Percentiles rank a stretch among this genome's conserved stretches.
phyloP scores from a whole-genome alignment of 106 monocot species.

The Apostasia ramifera region DNA sequence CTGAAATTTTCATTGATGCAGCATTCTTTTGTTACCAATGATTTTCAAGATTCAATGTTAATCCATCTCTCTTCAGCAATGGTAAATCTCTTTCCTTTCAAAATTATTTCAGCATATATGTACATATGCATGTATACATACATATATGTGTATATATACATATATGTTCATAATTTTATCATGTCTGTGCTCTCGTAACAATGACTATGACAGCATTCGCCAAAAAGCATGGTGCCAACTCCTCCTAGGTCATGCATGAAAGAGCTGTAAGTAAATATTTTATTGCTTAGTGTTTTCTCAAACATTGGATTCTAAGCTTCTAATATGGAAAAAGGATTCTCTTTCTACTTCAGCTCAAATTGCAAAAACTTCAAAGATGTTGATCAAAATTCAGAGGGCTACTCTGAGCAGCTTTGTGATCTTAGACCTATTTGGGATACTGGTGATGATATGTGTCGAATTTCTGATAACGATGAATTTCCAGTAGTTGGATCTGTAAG shows the following conservation, averaged over 20 bases:
- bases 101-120: not conserved
- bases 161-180: not conserved
- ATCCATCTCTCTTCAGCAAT: conserved; percentile 11
- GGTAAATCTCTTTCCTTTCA: conserved; percentile 14
- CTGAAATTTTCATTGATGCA: conserved; percentile 2
- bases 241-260: conserved; percentile 16
- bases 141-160: not conserved
- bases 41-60: conserved; percentile 24
- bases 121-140: not conserved
- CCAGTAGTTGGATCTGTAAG: conserved; percentile 46
- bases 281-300: not conserved
- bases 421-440: conserved; percentile 43
- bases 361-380: conserved; percentile 6
- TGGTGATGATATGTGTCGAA: conserved; percentile 49
- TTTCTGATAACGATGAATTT: conserved; percentile 40
- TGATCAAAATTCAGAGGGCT: conserved; percentile 15
- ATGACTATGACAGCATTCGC: conserved; percentile 21
- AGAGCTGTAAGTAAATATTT: conserved; percentile 25
- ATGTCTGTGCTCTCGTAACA: not conserved
- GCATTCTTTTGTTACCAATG: conserved; percentile 63
- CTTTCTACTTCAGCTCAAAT: not conserved
- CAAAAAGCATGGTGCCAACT: conserved; percentile 7
- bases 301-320: not conserved
- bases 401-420: conserved; percentile 12
- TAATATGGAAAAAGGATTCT: not conserved